These are phyloP conservation scores for Pseudogymnoascus sp. DNA, from an alignment of 2,329 filamentous ascomycete species.

Conservation along the genomic window DNA sequence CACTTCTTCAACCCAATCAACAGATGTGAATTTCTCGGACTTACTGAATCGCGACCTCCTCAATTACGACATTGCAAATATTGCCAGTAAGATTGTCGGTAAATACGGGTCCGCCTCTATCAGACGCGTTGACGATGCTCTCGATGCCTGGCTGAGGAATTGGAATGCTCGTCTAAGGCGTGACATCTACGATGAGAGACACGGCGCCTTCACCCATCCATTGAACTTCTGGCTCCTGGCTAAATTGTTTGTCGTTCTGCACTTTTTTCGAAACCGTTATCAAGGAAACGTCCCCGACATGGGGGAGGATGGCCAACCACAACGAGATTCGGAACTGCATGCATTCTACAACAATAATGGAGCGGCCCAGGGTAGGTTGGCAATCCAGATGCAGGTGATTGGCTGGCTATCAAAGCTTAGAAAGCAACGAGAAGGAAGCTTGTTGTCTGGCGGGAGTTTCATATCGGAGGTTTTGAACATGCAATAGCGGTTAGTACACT, in stretches of 20 bases:
- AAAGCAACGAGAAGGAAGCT: neutral
- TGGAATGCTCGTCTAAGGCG: neutral
- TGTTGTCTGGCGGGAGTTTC: neutral
- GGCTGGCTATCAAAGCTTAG: neutral
- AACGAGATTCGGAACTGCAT: neutral
- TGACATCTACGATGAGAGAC: neutral
- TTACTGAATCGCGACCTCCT: neutral
- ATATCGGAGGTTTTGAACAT: neutral
- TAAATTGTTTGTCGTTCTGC: neutral
- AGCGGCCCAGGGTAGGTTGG: neutral
- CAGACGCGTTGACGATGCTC: neutral
- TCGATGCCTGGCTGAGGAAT: neutral
- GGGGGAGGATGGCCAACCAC: neutral
- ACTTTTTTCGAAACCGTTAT: neutral
- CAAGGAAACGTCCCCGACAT: neutral
- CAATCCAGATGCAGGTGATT: conserved; percentile 2
- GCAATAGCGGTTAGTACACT: neutral
- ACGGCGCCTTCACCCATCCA: neutral
- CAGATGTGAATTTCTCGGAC: neutral
- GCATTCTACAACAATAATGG: neutral
- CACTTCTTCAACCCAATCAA: neutral
- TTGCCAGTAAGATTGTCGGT: neutral
- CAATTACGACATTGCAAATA: conserved; percentile 6
- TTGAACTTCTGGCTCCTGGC: neutral
- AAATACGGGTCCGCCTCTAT: neutral